Conservation (phyloP, 192 early-diverging fungal genomes). For the Coemansia asiatica region DNA sequence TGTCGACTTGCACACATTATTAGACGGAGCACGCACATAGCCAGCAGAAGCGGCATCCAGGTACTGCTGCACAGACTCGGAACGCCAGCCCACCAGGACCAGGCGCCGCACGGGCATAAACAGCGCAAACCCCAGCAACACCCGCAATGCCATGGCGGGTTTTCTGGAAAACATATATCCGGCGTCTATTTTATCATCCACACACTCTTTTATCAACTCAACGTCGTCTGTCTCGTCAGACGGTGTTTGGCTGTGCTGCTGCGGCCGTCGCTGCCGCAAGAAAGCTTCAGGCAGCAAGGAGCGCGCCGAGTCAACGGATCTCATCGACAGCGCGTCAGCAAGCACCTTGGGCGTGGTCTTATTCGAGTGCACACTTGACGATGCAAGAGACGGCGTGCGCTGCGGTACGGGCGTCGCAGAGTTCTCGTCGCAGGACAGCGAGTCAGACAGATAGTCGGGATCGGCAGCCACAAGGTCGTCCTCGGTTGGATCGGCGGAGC, state of each 20-base stretch:
- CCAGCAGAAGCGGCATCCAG: not conserved
- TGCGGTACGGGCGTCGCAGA: not conserved
- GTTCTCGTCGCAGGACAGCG: not conserved
- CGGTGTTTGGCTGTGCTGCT: constrained; percentile 8
- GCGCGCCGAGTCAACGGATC: not conserved
- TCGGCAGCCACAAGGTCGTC: not conserved
- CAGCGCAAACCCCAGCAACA: constrained; percentile 18
- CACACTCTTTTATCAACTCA: not conserved
- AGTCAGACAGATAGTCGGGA: not conserved
- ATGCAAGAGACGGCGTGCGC: not conserved
- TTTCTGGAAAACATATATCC: constrained; percentile 7
- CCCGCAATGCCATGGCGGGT: not conserved
- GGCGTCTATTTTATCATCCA: not conserved
- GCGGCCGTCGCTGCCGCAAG: constrained; percentile 4
- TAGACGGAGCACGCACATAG: not conserved
- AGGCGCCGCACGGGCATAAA: constrained; percentile 46
- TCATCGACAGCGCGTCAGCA: not conserved
- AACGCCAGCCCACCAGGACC: constrained; percentile 18
- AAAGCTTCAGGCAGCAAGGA: not conserved
- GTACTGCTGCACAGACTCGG: not conserved
- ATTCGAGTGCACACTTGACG: not conserved
- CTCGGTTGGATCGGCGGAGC: constrained; percentile 1
- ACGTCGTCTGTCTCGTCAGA: not conserved
- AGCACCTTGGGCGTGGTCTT: too few relatives aligned
- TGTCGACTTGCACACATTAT: constrained; percentile 17